A percentile compares a stretch with the other conserved stretches of the same genome.
Conservation (phyloP, 2,329 filamentous ascomycete genomes). For the Fusarium ramigenum region DNA sequence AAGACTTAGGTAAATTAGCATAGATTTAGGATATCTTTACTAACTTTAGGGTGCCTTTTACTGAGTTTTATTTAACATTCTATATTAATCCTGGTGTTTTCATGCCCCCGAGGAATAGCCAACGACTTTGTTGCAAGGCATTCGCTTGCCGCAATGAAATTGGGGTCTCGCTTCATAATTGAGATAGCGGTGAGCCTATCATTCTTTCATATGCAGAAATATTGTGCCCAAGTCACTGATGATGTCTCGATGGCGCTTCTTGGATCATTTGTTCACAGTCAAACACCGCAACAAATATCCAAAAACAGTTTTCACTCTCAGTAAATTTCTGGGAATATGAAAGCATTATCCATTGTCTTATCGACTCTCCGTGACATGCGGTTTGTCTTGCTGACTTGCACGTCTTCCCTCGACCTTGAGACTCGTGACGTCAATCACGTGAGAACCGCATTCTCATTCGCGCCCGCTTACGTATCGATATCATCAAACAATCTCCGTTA, state of each 20-base stretch:
- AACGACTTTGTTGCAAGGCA: background rate
- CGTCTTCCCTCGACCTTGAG: background rate
- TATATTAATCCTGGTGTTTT: background rate
- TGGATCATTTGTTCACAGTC: background rate
- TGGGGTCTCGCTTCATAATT: accelerated
- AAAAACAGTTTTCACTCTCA: background rate
- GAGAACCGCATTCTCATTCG: background rate
- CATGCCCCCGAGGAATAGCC: background rate
- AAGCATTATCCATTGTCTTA: background rate
- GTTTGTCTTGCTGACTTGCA: background rate
- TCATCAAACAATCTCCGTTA: background rate
- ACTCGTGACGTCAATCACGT: background rate
- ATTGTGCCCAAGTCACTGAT: background rate
- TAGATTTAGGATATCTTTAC: background rate
- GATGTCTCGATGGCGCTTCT: background rate
- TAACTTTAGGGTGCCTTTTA: background rate
- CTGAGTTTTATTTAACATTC: too few species aligned
- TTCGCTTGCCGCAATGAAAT: accelerated
- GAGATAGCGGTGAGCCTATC: accelerated
- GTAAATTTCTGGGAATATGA: accelerated
- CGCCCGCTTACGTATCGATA: background rate
- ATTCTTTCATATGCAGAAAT: too few species aligned
- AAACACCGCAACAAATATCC: background rate
- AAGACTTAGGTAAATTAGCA: background rate
- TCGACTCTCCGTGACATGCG: background rate